phyloP scores from a whole-genome alignment of 768 basidiomycete genomes.

The Mycena epipterygia region DNA sequence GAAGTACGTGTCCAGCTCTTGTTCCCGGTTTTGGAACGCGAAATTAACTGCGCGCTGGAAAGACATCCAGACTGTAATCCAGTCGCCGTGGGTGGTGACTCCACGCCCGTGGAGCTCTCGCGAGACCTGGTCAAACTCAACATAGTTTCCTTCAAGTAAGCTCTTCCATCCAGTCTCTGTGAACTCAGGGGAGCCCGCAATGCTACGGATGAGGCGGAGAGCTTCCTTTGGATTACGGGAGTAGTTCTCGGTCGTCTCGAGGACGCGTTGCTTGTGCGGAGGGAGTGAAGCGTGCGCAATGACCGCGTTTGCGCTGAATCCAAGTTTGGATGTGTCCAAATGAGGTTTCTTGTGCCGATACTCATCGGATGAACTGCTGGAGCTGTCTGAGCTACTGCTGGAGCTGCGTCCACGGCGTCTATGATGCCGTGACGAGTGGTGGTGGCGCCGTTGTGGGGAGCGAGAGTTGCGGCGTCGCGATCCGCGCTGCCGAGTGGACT shows the following conservation, averaged over 20 bases:
- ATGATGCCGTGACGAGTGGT: background rate
- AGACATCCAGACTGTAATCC: background rate
- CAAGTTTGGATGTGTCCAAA: slow-evolving; percentile 8
- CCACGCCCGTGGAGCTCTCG: background rate
- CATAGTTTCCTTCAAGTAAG: slow-evolving; percentile 5
- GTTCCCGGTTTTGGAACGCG: background rate
- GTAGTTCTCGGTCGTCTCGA: slow-evolving; percentile 11
- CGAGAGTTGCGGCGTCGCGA: background rate
- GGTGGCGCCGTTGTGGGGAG: background rate
- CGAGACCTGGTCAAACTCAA: slow-evolving; percentile 4
- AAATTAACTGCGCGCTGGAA: background rate
- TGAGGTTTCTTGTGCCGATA: slow-evolving; percentile 5
- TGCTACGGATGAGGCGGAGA: background rate
- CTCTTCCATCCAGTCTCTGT: slow-evolving; percentile 4
- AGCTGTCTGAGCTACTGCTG: background rate
- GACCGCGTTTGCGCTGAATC: background rate
- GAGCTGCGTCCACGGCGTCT: background rate
- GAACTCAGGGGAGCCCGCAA: background rate
- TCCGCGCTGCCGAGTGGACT: background rate
- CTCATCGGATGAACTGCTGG: background rate
- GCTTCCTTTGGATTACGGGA: background rate
- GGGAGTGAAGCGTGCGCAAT: background rate
- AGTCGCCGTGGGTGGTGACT: background rate
- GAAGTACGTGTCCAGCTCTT: background rate
- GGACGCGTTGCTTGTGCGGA: background rate